These are phyloP conservation scores for Candida parachauliodes DNA, from an alignment of 805 yeast species.

Conservation along the genomic window DNA sequence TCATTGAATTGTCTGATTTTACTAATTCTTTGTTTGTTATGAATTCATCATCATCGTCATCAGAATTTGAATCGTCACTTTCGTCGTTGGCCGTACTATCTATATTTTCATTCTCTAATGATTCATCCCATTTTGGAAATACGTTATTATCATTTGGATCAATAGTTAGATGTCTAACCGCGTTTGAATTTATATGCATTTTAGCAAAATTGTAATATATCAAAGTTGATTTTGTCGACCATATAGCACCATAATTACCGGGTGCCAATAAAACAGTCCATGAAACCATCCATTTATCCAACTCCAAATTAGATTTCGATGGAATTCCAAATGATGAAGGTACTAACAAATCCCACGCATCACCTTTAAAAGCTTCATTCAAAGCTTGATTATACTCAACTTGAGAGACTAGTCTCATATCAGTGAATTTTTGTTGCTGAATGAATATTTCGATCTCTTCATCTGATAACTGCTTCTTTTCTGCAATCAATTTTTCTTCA, in stretches of 20 bases:
- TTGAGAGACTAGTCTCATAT: slow-evolving; percentile 61
- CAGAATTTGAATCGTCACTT: slow-evolving; percentile 2
- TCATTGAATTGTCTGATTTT: slow-evolving; percentile 30
- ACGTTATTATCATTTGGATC: slow-evolving; percentile 22
- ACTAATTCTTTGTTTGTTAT: slow-evolving; percentile 29
- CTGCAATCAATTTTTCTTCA: slow-evolving; percentile 1
- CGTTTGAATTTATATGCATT: slow-evolving; percentile 61
- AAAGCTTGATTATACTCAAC: slow-evolving; percentile 66
- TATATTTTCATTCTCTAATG: not conserved
- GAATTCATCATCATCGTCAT: slow-evolving; percentile 24
- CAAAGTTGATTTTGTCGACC: slow-evolving; percentile 69
- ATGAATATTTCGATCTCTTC: slow-evolving; percentile 4
- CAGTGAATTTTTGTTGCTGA: slow-evolving; percentile 26
- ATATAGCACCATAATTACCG: slow-evolving; percentile 48
- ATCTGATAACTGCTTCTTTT: slow-evolving; percentile 2
- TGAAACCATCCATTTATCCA: slow-evolving; percentile 77
- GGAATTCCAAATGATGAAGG: slow-evolving; percentile 67
- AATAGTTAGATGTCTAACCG: slow-evolving; percentile 40
- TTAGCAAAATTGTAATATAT: slow-evolving; percentile 72
- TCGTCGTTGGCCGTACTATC: not conserved
- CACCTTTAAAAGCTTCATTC: slow-evolving; percentile 51
- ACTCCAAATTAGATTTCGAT: slow-evolving; percentile 59
- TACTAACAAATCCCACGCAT: slow-evolving; percentile 57
- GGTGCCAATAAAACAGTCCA: slow-evolving; percentile 72
- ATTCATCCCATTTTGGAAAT: slow-evolving; percentile 19